These are phyloP conservation scores for Nannizziopsis arthrosporioides DNA, from an alignment of 2,329 filamentous ascomycete genomes.

Conservation along the genomic window DNA sequence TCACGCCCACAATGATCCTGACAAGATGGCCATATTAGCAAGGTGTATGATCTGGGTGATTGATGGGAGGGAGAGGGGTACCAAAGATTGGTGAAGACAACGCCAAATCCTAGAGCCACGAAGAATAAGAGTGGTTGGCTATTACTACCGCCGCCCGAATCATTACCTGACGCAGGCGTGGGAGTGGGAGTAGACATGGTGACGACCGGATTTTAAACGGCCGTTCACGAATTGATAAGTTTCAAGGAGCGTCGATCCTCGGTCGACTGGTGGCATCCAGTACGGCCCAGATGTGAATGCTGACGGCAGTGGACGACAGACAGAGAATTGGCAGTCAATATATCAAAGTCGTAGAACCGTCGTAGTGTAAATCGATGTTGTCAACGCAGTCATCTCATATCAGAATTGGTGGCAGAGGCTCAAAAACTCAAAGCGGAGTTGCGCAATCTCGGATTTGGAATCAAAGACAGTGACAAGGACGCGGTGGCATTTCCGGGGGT, in stretches of 20 bases:
- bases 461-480: too few species aligned
- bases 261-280: background rate
- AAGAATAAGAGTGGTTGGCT: slow-evolving; percentile 79
- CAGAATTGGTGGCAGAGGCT: background rate
- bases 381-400: background rate
- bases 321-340: too few species aligned
- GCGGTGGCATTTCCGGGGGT: too few species aligned
- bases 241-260: background rate
- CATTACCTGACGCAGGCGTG: slow-evolving; percentile 3
- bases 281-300: too few species aligned
- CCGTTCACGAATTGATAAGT: background rate
- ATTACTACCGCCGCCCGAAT: slow-evolving; percentile 18
- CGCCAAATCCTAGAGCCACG: slow-evolving; percentile 88
- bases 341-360: too few species aligned
- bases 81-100: slow-evolving; percentile 98
- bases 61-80: slow-evolving; percentile 39
- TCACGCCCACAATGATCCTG: slow-evolving; percentile 99
- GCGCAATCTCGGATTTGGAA: background rate
- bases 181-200: slow-evolving; percentile 1
- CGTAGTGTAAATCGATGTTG: too few species aligned
- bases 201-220: background rate
- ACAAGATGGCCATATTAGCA: slow-evolving; percentile 4
- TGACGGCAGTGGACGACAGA: too few species aligned
- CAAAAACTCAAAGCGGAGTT: background rate
- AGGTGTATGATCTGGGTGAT: slow-evolving; percentile 1